phyloP scores from a whole-genome alignment of 2,329 filamentous ascomycete species.

The Penicillium capsulatum region DNA sequence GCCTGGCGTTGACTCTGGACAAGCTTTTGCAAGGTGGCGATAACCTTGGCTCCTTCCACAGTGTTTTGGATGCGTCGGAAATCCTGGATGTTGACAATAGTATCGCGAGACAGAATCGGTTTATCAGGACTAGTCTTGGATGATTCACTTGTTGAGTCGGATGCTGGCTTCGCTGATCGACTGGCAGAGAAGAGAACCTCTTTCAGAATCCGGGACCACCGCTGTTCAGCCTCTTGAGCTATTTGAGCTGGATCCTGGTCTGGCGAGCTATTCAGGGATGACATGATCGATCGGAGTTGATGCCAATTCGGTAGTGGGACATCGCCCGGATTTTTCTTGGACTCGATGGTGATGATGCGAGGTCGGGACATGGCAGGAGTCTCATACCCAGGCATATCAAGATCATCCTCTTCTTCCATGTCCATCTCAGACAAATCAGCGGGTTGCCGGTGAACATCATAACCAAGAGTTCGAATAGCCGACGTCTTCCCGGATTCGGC shows the following conservation, averaged over 20 bases:
- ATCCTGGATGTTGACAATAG: conserved; percentile 77
- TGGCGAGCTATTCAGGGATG: conserved; percentile 29
- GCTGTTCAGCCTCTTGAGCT: conserved; percentile 24
- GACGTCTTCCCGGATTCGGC: conserved; percentile 33
- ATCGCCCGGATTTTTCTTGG: conserved; percentile 28
- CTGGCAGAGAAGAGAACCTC: conserved; percentile 31
- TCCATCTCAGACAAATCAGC: conserved; percentile 41
- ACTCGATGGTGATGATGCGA: conserved; percentile 36
- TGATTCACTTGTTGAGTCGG: neutral
- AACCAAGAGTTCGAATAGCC: conserved; percentile 46
- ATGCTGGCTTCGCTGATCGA: conserved; percentile 4
- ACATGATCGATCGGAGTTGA: conserved; percentile 30
- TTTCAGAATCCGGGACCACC: conserved; percentile 34
- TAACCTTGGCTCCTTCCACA: conserved; percentile 63
- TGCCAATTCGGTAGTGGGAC: conserved; percentile 32
- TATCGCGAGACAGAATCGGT: conserved; percentile 31
- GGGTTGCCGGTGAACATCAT: conserved; percentile 49
- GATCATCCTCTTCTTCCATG: conserved; percentile 46
- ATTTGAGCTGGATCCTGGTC: conserved; percentile 19
- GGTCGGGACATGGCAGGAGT: conserved; percentile 6
- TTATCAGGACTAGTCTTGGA: conserved; percentile 4
- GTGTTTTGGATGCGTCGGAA: conserved; percentile 72
- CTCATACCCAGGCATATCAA: neutral
- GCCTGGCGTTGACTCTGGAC: conserved; percentile 68
- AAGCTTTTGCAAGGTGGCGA: conserved; percentile 65